Conservation (phyloP, 371 early-diverging fungal species). For the Mortierella sp. region DNA sequence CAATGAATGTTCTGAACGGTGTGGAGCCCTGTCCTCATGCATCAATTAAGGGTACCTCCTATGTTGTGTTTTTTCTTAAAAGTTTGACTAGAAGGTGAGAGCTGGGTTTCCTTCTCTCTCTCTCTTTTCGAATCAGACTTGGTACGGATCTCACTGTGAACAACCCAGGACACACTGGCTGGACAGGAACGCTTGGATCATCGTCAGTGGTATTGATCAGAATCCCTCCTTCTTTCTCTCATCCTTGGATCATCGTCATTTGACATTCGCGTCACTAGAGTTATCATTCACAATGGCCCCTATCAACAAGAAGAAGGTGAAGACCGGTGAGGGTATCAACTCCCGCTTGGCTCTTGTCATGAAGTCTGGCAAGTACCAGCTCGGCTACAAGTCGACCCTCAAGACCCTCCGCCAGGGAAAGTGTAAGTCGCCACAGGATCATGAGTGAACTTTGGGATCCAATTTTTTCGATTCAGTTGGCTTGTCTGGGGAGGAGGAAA, state of each 20-base stretch:
- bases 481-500: constrained; percentile 17
- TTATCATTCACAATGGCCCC: constrained; percentile 53
- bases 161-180: background rate
- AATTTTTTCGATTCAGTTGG: constrained; percentile 12
- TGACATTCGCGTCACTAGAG: constrained; percentile 6
- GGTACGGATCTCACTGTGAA: constrained; percentile 21
- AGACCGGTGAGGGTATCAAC: constrained; percentile 95
- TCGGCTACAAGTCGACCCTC: constrained; percentile 98
- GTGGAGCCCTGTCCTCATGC: constrained; percentile 78
- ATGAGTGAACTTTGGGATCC: background rate
- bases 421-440: constrained; percentile 73
- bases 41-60: too few species aligned
- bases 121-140: constrained; percentile 53
- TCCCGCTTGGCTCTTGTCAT: constrained; percentile 97
- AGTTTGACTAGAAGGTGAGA: too few species aligned
- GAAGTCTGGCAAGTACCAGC: constrained; percentile 98
- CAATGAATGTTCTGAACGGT: constrained; percentile 74
- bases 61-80: background rate
- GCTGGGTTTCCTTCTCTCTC: too few species aligned
- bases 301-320: constrained; percentile 74
- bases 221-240: constrained; percentile 1
- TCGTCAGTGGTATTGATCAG: constrained; percentile 2
- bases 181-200: background rate
- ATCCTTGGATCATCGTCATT: constrained; percentile 5
- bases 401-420: constrained; percentile 97